Evolutionary conservation across 768 basidiomycete species (phyloP).

Genomic region (Rossbeevera mucosa): DNA sequence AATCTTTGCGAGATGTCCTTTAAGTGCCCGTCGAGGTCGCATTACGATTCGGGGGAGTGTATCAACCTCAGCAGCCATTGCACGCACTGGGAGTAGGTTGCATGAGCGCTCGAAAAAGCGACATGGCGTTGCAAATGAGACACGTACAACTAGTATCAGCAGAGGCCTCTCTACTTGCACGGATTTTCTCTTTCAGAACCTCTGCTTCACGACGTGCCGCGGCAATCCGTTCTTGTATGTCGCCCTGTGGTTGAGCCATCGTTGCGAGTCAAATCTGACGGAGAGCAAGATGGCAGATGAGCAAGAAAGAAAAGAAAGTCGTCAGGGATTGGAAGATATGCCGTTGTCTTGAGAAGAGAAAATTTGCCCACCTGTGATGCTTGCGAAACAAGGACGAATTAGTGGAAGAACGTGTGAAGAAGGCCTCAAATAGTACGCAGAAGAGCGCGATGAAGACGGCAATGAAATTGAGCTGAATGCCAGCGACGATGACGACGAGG

Average conservation of each 20-base stretch:
- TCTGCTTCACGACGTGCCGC: constrained; percentile 96
- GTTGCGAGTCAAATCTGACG: constrained; percentile 10
- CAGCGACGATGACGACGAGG: constrained; percentile 8
- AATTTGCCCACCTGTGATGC: constrained; percentile 26
- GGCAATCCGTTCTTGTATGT: constrained; percentile 90
- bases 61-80: constrained; percentile 97
- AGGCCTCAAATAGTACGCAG: constrained; percentile 14
- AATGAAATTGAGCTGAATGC: constrained; percentile 5
- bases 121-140: constrained; percentile 2
- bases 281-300: not conserved
- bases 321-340: constrained; percentile 1
- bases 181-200: constrained; percentile 96
- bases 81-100: constrained; percentile 60
- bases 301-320: not conserved
- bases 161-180: constrained; percentile 91
- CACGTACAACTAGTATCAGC: constrained; percentile 95
- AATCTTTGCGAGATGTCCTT: constrained; percentile 98
- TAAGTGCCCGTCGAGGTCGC: constrained; percentile 90
- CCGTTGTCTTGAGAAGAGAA: constrained; percentile 18
- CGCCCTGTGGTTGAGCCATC: constrained; percentile 79
- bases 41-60: constrained; percentile 94
- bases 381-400: constrained; percentile 28
- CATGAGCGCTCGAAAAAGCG: not conserved
- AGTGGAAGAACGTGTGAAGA: constrained; percentile 26
- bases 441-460: constrained; percentile 11